A percentile compares a stretch with the other conserved stretches of the same genome.
phyloP scores from a whole-genome alignment of 108 stramenopile genomes.

The Cyclotella kingstonii region DNA sequence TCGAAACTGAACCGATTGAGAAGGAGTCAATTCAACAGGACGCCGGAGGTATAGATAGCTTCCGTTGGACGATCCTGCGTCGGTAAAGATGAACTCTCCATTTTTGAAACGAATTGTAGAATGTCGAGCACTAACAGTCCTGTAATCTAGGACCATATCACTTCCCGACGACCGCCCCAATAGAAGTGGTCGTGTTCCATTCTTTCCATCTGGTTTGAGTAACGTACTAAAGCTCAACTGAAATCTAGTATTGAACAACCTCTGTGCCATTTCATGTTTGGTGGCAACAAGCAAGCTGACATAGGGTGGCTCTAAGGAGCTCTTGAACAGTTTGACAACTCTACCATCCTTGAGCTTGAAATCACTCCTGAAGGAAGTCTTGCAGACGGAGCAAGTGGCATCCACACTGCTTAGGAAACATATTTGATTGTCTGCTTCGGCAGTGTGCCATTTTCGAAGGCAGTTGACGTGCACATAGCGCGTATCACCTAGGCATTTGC shows the following conservation, averaged over 20 bases:
- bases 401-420: conserved; percentile 94
- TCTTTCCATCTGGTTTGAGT: conserved; percentile 87
- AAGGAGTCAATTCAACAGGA: conserved; percentile 81
- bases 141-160: conserved; percentile 96
- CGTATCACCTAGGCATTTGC: conserved; percentile 88
- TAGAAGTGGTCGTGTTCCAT: conserved; percentile 84
- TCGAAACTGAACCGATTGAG: conserved; percentile 80
- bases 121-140: conserved; percentile 89
- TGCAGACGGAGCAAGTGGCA: conserved; percentile 95
- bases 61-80: conserved; percentile 88
- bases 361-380: conserved; percentile 94
- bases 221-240: conserved; percentile 92
- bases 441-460: conserved; percentile 90
- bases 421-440: conserved; percentile 89
- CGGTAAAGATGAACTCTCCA: conserved; percentile 89
- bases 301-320: conserved; percentile 92
- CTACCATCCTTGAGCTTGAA: conserved; percentile 91
- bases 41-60: conserved; percentile 82
- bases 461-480: conserved; percentile 86
- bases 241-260: conserved; percentile 94
- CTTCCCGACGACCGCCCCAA: conserved; percentile 92
- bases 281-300: conserved; percentile 94
- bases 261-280: conserved; percentile 93
- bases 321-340: conserved; percentile 89
- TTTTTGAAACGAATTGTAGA: conserved; percentile 88